Conservation (phyloP, 2,329 filamentous ascomycete genomes). For the Sporothrix protearum region DNA sequence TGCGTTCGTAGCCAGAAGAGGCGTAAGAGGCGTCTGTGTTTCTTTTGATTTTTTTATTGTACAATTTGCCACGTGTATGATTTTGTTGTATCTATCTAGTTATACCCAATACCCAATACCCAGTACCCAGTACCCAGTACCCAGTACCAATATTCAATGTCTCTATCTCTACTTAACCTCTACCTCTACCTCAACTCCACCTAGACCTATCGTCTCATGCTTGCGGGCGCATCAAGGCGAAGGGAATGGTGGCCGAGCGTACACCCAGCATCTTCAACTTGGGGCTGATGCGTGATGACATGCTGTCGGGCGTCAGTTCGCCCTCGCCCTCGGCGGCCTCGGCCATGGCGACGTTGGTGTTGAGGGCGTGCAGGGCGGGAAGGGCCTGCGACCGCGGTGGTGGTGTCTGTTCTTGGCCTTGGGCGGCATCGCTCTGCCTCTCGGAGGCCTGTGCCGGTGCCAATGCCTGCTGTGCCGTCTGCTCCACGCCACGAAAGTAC, state of each 20-base stretch:
- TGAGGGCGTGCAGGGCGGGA: not conserved
- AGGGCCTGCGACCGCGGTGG: not conserved
- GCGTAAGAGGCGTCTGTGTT: no score
- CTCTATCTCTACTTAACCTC: not conserved
- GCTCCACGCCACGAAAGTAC: constrained; percentile 59
- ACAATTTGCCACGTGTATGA: not conserved
- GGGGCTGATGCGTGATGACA: constrained; percentile 23
- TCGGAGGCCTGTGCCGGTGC: not conserved
- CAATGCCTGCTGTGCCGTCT: not conserved
- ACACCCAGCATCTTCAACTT: constrained; percentile 16
- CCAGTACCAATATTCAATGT: no score
- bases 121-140: no score
- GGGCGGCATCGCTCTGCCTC: not conserved
- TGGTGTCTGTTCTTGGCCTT: not conserved
- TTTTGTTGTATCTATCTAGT: not conserved
- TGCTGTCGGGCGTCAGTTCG: constrained; percentile 23
- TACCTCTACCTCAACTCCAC: not conserved
- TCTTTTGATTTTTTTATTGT: no score
- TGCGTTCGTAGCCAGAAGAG: not conserved
- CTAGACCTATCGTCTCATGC: not conserved
- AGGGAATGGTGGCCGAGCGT: constrained; percentile 20
- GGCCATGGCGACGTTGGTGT: not conserved
- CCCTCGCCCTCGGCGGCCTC: constrained; percentile 13
- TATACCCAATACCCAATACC: no score
- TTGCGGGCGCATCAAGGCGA: constrained; percentile 14